Evolutionary conservation across 2,329 filamentous ascomycete genomes (phyloP).

Genomic region (Cyphellophora attinorum): DNA sequence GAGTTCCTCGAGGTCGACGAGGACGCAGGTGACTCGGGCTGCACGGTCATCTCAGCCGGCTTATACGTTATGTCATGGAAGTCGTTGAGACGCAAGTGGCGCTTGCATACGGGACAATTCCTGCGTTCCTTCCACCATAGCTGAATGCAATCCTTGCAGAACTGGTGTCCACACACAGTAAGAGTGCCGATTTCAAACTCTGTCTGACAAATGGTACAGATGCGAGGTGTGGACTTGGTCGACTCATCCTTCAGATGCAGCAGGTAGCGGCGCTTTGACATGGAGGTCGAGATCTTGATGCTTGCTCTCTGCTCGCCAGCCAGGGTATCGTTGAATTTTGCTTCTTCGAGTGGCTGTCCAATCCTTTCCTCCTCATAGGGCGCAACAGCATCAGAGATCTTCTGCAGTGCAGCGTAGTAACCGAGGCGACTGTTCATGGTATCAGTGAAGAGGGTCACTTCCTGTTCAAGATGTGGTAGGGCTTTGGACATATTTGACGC

Average conservation of each 20-base stretch:
- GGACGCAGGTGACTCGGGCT: conserved; percentile 36
- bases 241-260: conserved; percentile 52
- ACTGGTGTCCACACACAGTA: conserved; percentile 84
- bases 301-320: conserved; percentile 43
- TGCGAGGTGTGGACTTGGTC: conserved; percentile 53
- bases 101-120: conserved; percentile 81
- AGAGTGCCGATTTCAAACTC: conserved; percentile 68
- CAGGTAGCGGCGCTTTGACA: conserved; percentile 69
- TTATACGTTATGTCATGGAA: conserved; percentile 81
- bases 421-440: conserved; percentile 80
- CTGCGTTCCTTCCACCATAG: conserved; percentile 66
- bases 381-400: conserved; percentile 77
- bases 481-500: conserved; percentile 43
- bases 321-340: conserved; percentile 32
- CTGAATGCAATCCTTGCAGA: conserved; percentile 78
- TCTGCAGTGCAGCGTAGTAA: conserved; percentile 83
- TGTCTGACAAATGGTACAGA: conserved; percentile 79
- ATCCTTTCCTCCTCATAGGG: conserved; percentile 58
- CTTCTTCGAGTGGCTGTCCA: conserved; percentile 46
- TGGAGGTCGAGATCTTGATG: conserved; percentile 50
- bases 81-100: conserved; percentile 52
- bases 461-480: conserved; percentile 44
- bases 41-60: conserved; percentile 61
- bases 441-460: conserved; percentile 64
- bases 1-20: conserved; percentile 4